phyloP scores from a whole-genome alignment of 2,329 filamentous ascomycete species.

The Trichoderma sp. region DNA sequence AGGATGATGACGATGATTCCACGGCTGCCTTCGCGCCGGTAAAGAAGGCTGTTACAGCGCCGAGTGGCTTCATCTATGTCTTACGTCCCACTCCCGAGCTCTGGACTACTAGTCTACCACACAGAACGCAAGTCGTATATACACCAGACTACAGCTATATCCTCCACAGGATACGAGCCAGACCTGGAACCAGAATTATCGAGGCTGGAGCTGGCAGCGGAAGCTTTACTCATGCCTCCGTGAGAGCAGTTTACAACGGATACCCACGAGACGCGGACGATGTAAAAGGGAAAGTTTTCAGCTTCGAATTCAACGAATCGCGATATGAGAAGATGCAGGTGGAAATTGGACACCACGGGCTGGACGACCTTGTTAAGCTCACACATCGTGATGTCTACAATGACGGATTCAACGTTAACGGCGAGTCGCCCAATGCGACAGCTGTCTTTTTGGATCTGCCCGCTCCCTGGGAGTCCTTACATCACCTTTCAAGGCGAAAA shows the following conservation, averaged over 20 bases:
- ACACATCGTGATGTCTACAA: slow-evolving; percentile 78
- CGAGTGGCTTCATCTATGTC: slow-evolving; percentile 73
- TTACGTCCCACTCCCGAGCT: slow-evolving; percentile 76
- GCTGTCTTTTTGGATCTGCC: slow-evolving; percentile 78
- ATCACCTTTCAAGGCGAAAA: slow-evolving; percentile 62
- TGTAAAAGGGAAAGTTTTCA: slow-evolving; percentile 68
- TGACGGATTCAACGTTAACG: slow-evolving; percentile 65
- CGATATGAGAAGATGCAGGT: slow-evolving; percentile 66
- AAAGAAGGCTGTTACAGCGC: slow-evolving; percentile 52
- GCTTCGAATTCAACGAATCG: slow-evolving; percentile 76
- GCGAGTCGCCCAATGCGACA: slow-evolving; percentile 60
- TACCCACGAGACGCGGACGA: slow-evolving; percentile 49
- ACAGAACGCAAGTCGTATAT: slow-evolving; percentile 83
- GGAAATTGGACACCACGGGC: slow-evolving; percentile 66
- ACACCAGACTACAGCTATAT: slow-evolving; percentile 86
- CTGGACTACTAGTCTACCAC: slow-evolving; percentile 77
- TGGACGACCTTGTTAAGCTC: slow-evolving; percentile 65
- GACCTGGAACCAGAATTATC: slow-evolving; percentile 70
- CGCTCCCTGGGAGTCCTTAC: slow-evolving; percentile 76
- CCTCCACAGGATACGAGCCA: slow-evolving; percentile 69
- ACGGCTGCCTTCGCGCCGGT: slow-evolving; percentile 34
- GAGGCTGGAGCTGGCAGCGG: slow-evolving; percentile 81
- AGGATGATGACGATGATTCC: slow-evolving; percentile 34
- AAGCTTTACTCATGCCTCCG: slow-evolving; percentile 78
- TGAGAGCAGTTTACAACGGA: slow-evolving; percentile 72